phyloP scores from a whole-genome alignment of 805 yeast genomes.

The Wickerhamomyces hampshirensis region DNA sequence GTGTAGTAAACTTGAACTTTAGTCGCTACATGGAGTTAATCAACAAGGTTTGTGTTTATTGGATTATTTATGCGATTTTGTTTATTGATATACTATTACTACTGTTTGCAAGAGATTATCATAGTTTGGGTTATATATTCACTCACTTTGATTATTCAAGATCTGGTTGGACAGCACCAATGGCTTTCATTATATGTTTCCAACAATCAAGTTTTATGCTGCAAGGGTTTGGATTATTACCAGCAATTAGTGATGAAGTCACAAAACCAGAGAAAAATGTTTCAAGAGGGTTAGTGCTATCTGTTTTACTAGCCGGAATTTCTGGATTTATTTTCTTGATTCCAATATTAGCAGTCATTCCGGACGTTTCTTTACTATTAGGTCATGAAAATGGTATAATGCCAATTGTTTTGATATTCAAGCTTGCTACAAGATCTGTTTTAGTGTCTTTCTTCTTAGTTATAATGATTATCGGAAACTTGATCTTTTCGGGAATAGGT shows the following conservation, averaged over 20 bases:
- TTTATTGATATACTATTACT: conserved; percentile 61
- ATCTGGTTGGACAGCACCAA: conserved; percentile 69
- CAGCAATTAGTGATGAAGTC: conserved; percentile 81
- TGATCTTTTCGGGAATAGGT: conserved; percentile 73
- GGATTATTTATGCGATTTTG: conserved; percentile 70
- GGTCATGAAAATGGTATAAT: conserved; percentile 62
- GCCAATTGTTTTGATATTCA: conserved; percentile 77
- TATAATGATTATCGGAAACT: conserved; percentile 61
- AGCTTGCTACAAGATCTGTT: conserved; percentile 62
- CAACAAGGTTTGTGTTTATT: conserved; percentile 63
- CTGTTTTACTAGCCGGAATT: conserved; percentile 60
- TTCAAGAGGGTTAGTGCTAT: conserved; percentile 65
- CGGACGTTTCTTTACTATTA: conserved; percentile 52
- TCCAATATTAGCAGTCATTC: conserved; percentile 68
- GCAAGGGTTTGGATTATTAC: conserved; percentile 79
- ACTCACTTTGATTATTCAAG: conserved; percentile 66
- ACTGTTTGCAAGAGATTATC: conserved; percentile 51
- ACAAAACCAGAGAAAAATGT: conserved; percentile 67
- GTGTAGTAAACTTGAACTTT: conserved; percentile 57
- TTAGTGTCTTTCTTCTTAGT: conserved; percentile 66
- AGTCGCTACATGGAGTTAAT: conserved; percentile 57
- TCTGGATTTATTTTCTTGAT: conserved; percentile 69
- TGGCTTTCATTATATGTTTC: conserved; percentile 73
- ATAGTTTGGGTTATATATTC: conserved; percentile 53
- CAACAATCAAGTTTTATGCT: conserved; percentile 76